Percentiles rank a stretch among this genome's conserved stretches.
Conservation (phyloP, 225 moss, liverwort and hornwort species). For the Climacium dendroides region DNA sequence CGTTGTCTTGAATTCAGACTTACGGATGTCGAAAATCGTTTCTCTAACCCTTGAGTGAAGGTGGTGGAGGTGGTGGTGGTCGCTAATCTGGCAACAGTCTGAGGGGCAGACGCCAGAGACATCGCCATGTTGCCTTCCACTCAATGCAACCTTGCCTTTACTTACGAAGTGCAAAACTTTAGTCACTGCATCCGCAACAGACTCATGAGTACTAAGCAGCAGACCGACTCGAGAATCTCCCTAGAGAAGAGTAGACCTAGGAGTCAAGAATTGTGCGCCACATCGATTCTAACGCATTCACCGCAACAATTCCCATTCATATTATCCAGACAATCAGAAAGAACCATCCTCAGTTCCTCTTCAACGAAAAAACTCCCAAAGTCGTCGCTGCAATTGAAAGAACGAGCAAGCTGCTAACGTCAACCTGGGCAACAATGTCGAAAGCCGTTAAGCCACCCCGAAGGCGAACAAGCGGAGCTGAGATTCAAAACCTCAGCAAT, state of each 20-base stretch:
- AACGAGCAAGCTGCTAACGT: neutral
- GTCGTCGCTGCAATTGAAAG: neutral
- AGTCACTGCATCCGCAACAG: slow-evolving; percentile 7
- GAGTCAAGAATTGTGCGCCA: neutral
- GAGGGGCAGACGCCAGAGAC: slow-evolving; percentile 29
- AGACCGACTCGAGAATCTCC: neutral
- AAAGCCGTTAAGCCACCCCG: neutral
- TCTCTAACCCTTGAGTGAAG: neutral
- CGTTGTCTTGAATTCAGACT: neutral
- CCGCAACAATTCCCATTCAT: neutral
- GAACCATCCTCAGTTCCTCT: neutral
- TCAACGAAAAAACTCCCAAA: neutral
- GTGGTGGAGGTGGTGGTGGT: neutral
- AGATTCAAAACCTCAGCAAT: neutral
- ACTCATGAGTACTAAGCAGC: neutral
- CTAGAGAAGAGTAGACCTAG: neutral
- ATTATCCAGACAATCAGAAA: neutral
- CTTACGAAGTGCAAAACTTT: neutral
- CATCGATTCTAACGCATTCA: neutral
- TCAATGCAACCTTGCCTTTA: neutral
- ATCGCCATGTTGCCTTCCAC: slow-evolving; percentile 24
- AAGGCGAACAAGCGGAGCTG: neutral
- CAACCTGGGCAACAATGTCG: neutral
- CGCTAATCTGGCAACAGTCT: slow-evolving; percentile 23
- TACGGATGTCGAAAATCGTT: neutral